Conservation (phyloP, 1,284 basidiomycete species). For the Irpex sp. region DNA sequence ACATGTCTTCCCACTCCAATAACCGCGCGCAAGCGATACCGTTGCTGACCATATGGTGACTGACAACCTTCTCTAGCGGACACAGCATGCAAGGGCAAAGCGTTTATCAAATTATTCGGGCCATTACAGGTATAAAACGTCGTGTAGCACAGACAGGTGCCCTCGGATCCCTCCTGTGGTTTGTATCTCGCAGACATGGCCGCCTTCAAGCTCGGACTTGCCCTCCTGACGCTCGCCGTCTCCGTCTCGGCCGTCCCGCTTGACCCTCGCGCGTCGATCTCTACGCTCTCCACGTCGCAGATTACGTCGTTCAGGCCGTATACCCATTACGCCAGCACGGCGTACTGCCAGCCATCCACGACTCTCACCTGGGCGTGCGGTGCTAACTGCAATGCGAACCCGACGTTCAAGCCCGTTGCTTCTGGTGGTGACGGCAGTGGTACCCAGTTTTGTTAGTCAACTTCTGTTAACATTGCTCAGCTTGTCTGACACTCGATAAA, state of each 20-base stretch:
- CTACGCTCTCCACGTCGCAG: conserved; percentile 36
- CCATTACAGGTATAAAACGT: neutral
- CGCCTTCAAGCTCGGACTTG: neutral
- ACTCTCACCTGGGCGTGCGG: conserved; percentile 60
- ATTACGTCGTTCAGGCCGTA: conserved; percentile 49
- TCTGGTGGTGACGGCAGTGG: conserved; percentile 54
- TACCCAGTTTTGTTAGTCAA: conserved; percentile 41
- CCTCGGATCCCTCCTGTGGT: neutral
- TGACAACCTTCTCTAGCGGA: neutral
- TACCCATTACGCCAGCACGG: conserved; percentile 52
- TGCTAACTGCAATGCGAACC: conserved; percentile 45
- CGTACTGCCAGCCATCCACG: conserved; percentile 43
- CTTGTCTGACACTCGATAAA: neutral
- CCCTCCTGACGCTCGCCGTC: conserved; percentile 13
- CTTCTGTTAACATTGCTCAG: neutral
- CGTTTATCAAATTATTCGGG: neutral
- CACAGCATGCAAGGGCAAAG: neutral
- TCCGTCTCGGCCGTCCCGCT: conserved; percentile 17
- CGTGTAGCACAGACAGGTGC: neutral
- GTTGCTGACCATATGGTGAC: neutral
- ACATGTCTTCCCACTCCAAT: neutral
- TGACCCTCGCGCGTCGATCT: conserved; percentile 28
- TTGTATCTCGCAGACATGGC: neutral
- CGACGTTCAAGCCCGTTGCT: conserved; percentile 51
- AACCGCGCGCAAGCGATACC: neutral